Base-by-base conservation (phyloP, 306 rosid genomes). In the Alnus glutinosa region DNA sequence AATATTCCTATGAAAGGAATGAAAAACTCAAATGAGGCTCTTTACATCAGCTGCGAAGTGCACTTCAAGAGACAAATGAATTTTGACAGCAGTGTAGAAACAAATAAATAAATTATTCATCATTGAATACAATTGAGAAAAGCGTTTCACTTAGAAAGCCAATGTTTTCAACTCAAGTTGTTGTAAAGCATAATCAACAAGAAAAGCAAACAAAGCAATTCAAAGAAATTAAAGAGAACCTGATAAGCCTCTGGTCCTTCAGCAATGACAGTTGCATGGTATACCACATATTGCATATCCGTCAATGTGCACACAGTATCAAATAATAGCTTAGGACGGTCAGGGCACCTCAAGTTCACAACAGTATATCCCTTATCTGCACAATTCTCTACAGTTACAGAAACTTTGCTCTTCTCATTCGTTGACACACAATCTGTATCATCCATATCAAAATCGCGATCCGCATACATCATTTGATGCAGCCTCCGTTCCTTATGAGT, bases 391-490 rank as follows among this genome's bases (percentile, higher is more conserved):
- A 92, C 96, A 0, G 92, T 91, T 12, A 91, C 98, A 23, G 77
- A 79, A 58, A 89, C 89, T 76, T 86, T 91, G 71, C 80, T 91
- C 78, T 82, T 83, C n/a, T 87, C 89, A 81, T 89, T 84, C 32
- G 85, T 82, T 55, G 97, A 59, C 51, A 83, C 87, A 71, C 76
- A 75, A 70, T 87, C 89, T 30, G 77, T 76, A 64, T 85, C 87
- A 16, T 71, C 81, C 13, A 78, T 62, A 55, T 90, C 98, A 67
- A 93, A 95, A 85, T 95, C 99, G 1, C 99, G 99, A 77, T 92
- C 98, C 5, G 97, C 99, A 44, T 95, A 95, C 99, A 95, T 95
- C 98, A 95, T 82, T 76, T 95, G 99, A 58, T 95, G 99, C 81
- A 95, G 89, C 88, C 99, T 89, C 86, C 99, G 86, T 49, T 95